Percentiles rank a stretch among this genome's conserved stretches.
Evolutionary conservation across 176 grass and related monocot genomes (phyloP).

Genomic region (Neostapfia colusana): DNA sequence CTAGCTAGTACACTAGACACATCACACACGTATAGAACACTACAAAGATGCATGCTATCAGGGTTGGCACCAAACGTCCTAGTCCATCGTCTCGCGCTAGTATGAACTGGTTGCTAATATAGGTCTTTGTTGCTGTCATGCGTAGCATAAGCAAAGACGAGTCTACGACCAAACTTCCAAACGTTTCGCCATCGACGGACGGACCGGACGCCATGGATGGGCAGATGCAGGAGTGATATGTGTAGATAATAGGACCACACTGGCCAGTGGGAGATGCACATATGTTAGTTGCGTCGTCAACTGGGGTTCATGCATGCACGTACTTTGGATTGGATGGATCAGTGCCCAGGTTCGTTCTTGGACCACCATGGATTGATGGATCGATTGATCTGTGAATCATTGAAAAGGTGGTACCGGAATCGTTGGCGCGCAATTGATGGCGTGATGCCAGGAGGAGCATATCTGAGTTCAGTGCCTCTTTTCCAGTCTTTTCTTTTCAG

Average conservation of each 20-base stretch:
- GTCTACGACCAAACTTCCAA: neutral
- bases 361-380: neutral
- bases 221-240: neutral
- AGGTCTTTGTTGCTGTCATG: neutral
- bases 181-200: neutral
- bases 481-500: neutral
- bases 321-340: constrained; percentile 17
- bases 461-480: neutral
- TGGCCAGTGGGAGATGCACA: neutral
- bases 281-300: constrained; percentile 13
- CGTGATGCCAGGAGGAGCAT: neutral
- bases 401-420: constrained; percentile 13
- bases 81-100: neutral
- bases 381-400: neutral
- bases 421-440: constrained; percentile 4
- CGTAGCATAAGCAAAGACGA: neutral
- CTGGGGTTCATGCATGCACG: constrained; percentile 21
- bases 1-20: neutral
- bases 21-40: no score
- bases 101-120: no score
- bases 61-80: constrained; percentile 42
- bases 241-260: constrained; percentile 3
- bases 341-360: neutral
- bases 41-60: no score
- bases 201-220: neutral